Base-by-base conservation (phyloP, 345 rosid genomes). In the Gossypium stocksii region DNA sequence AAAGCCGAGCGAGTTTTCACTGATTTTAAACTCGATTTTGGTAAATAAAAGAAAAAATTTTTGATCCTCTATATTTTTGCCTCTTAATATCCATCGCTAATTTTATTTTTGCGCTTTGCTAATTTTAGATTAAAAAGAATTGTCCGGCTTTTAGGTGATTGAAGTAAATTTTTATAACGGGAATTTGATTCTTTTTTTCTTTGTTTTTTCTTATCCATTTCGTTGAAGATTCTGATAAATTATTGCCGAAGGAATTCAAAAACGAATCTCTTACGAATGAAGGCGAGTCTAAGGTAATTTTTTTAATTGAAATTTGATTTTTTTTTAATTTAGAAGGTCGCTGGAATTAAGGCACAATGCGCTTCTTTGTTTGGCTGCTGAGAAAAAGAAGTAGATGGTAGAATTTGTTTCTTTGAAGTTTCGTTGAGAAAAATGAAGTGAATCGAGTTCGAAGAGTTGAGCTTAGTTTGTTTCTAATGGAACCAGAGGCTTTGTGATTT, bases 1-100 rank as follows among this genome's bases (percentile, higher is more conserved):
- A 90, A 90, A 86, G 98, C 97, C 85, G 98, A 94, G 89, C 97
- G 97, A 57, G 98, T 89, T 70, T 80, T 94, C 83, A 86, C 88
- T 77, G 98, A 94, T 77, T 82, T 94, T 57, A 87, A 81, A 81
- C 88, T 89, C 82, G 97, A 94, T 85, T 89, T 83, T 80, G 97
- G 97, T 90, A 2, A 53, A 23, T 5, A 34, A 60, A 23, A 25
- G 58, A 25, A 17, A 10, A 4, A 5, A 5, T 34, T 34, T 34
- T 34, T 34, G 41, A 25, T 59, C 60, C 29, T 77, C 48, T 49
- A 63, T 66, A 66, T 66, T 38, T 61, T 74, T 74, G 51, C 41
- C 59, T 20, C n/a, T 56, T 41, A 34, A 59, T 65, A 74, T 43
- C 49, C 11, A 58, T 71, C 29, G 61, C 71, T 16, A 66, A 8